Evolutionary conservation across 352 stramenopile species (phyloP).

Genomic region (Blastocystis sp.): DNA sequence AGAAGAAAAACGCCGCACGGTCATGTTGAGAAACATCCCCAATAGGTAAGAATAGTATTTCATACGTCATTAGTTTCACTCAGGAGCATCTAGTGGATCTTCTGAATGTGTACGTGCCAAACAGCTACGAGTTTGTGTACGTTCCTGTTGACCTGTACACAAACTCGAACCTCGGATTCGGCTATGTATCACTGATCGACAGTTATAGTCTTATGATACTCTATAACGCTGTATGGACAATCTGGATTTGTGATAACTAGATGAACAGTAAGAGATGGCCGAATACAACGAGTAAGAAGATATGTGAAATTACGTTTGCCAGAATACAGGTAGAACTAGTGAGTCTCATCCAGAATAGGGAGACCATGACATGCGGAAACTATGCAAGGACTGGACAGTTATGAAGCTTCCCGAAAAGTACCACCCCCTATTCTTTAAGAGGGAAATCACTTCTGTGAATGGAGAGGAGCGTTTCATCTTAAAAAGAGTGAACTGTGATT

Average conservation of each 20-base stretch:
- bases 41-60: background rate
- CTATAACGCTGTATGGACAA: background rate
- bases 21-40: constrained; percentile 42
- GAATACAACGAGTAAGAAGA: constrained; percentile 21
- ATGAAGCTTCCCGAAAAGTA: background rate
- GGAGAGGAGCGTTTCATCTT: background rate
- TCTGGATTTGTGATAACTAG: background rate
- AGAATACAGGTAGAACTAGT: background rate
- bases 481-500: background rate
- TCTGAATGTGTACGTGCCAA: background rate
- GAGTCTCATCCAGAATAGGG: background rate
- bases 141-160: background rate
- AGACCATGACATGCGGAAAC: background rate
- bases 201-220: background rate
- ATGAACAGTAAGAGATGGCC: background rate
- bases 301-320: constrained; percentile 1
- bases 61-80: background rate
- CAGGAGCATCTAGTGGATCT: background rate
- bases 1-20: background rate
- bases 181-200: background rate
- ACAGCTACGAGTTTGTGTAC: background rate
- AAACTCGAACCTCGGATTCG: constrained; percentile 1
- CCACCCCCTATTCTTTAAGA: constrained; percentile 3
- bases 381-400: background rate
- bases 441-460: background rate